phyloP scores from a whole-genome alignment of 345 rosid species.

The Gossypium thurberi region DNA sequence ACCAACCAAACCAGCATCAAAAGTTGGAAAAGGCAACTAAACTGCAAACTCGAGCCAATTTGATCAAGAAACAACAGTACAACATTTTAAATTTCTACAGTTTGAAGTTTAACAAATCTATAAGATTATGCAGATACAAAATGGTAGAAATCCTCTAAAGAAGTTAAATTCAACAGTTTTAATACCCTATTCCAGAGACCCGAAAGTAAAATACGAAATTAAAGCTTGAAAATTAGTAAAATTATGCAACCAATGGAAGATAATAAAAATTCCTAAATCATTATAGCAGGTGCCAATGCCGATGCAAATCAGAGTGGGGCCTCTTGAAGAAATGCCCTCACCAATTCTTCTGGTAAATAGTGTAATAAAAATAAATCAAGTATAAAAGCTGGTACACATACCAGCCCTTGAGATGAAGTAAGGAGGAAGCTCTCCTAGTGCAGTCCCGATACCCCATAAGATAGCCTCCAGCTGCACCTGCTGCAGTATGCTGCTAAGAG shows the following conservation, averaged over 20 bases:
- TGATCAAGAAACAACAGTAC: background rate
- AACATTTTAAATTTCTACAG: background rate
- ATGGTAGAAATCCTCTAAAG: background rate
- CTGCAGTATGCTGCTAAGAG: conserved; percentile 71
- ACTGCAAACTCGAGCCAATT: background rate
- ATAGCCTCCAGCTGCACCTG: conserved; percentile 87
- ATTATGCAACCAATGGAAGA: background rate
- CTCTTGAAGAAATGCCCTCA: background rate
- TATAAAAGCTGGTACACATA: conserved; percentile 15
- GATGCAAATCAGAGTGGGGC: background rate
- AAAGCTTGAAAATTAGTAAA: background rate
- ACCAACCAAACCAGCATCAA: background rate
- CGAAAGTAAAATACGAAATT: too few species aligned
- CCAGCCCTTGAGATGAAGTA: conserved; percentile 99
- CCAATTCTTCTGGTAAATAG: background rate
- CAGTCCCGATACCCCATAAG: conserved; percentile 97
- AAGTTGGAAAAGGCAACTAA: background rate
- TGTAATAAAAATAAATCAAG: background rate
- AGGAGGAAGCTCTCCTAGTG: conserved; percentile 99
- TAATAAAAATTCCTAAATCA: background rate
- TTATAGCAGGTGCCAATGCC: background rate
- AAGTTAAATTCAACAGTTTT: background rate
- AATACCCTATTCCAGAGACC: background rate
- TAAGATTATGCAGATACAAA: background rate
- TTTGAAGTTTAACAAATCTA: background rate